Evolutionary conservation across 2,329 filamentous ascomycete species (phyloP), one percentile per base, ranked within the genome.

Genomic region (Fusarium liriodendri): DNA sequence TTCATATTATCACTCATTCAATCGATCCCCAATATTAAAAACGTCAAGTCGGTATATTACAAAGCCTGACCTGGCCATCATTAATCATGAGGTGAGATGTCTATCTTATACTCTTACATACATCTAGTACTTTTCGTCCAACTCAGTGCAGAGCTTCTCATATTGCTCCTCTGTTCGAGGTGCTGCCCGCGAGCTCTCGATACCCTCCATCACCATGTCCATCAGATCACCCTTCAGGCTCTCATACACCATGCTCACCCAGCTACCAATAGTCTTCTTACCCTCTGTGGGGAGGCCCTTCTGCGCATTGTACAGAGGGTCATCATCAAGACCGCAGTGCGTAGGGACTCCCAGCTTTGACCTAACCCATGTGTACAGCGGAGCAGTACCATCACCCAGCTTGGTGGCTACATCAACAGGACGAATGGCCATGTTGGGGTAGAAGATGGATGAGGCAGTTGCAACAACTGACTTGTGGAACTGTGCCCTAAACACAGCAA

Each of bases 181-280:
- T 16, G 62, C 78, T 9, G 59, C 57, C 6, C 57, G 72, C 37
- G 68, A 61, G n/a, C 38, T 65, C 22, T 76, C 79, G 6, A 79
- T 64, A 5, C 67, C 70, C 33, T 75, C 74, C 76, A 81, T 76
- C 8, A 80, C 73, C 70, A 74, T 70, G 29, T 80, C 78, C 75
- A 81, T 79, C 70, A 81, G 52, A 13, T 75, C 69, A 3, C 58
- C 66, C 63, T 62, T 74, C 27, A 81, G 25, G 27, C 78, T 80
- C 75, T 82, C 80, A 58, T 82, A 82, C 2, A 82, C 74, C 32
- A 73, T 76, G 50, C 72, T 79, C 11, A 82, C 79, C 74, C 79
- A 79, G 54, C 71, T 78, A 13, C 80, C 80, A 27, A 82, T 81
- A 6, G 81, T 82, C 72, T 79, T 80, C 72, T 80, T 80, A 11